A percentile compares a stretch with the other conserved stretches of the same genome.
Conservation (phyloP, 768 basidiomycete species). For the Russula olivacea region DNA sequence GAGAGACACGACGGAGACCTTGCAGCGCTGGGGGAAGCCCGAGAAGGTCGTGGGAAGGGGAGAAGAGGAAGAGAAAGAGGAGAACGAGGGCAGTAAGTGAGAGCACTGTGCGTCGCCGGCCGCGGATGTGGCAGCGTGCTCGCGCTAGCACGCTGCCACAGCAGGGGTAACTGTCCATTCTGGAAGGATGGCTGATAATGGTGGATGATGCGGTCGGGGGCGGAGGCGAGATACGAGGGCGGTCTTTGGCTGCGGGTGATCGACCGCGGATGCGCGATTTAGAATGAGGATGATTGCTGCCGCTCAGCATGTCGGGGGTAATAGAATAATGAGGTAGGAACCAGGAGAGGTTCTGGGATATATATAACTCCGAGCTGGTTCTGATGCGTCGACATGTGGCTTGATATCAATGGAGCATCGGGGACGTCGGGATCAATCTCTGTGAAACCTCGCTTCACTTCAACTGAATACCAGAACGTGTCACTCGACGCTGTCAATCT, state of each 20-base stretch:
- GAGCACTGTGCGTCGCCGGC: constrained; percentile 1
- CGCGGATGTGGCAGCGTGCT: background rate
- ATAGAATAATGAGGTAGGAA: background rate
- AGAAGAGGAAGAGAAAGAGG: constrained; percentile 21
- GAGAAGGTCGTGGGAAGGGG: constrained; percentile 17
- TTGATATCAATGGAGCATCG: no score
- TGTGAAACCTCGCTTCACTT: background rate
- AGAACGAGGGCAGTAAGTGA: constrained; percentile 3
- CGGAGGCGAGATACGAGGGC: constrained; percentile 8
- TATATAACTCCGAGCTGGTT: no score
- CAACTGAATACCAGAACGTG: no score
- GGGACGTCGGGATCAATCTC: no score
- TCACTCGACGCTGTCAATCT: no score
- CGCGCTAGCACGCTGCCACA: background rate
- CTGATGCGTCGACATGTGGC: no score
- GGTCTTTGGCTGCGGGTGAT: constrained; percentile 14
- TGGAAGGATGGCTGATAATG: background rate
- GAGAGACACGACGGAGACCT: constrained; percentile 16
- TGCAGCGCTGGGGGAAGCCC: constrained; percentile 16
- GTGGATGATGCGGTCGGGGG: background rate
- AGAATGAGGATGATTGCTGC: background rate
- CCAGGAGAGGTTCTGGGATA: no score
- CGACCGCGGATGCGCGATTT: constrained; percentile 6
- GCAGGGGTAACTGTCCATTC: background rate
- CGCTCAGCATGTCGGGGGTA: background rate